phyloP scores from a whole-genome alignment of 768 basidiomycete genomes.

The Leccinum ochraceum region DNA sequence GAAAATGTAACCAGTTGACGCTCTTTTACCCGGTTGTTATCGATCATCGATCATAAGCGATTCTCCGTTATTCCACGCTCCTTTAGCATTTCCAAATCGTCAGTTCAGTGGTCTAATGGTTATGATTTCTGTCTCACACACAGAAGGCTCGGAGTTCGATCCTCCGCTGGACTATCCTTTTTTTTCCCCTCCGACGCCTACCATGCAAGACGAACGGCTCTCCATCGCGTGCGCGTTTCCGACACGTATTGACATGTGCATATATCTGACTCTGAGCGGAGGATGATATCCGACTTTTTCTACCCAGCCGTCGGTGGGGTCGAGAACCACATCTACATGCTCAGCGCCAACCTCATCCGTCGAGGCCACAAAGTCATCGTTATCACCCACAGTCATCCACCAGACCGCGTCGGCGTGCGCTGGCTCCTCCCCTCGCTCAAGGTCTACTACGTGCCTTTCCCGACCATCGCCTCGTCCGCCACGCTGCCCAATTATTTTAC shows the following conservation, averaged over 20 bases:
- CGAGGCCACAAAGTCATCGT: constrained; percentile 93
- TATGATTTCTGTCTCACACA: constrained; percentile 41
- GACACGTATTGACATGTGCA: not conserved
- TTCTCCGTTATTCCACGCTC: not conserved
- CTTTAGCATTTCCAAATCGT: not conserved
- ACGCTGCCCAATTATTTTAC: constrained; percentile 95
- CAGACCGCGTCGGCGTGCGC: constrained; percentile 84
- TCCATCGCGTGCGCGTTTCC: constrained; percentile 30
- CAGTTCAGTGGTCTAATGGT: constrained; percentile 40
- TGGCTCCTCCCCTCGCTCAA: constrained; percentile 88
- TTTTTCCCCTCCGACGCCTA: not conserved
- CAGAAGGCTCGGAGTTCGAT: constrained; percentile 40
- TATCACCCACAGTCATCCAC: constrained; percentile 89
- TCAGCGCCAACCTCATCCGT: constrained; percentile 78
- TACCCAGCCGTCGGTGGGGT: constrained; percentile 93
- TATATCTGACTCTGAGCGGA: constrained; percentile 30
- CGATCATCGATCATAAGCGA: too few species aligned
- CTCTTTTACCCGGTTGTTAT: too few species aligned
- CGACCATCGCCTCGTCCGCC: constrained; percentile 86
- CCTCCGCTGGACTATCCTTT: constrained; percentile 37
- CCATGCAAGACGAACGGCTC: constrained; percentile 30
- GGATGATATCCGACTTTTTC: constrained; percentile 98
- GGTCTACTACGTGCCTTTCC: constrained; percentile 92
- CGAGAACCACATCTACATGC: constrained; percentile 94
- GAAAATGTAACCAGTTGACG: too few species aligned